Percentiles rank a stretch among this genome's conserved stretches.
These are phyloP conservation scores for Croton laevigatus DNA, from an alignment of 441 rosid genomes.

Conservation along the genomic window DNA sequence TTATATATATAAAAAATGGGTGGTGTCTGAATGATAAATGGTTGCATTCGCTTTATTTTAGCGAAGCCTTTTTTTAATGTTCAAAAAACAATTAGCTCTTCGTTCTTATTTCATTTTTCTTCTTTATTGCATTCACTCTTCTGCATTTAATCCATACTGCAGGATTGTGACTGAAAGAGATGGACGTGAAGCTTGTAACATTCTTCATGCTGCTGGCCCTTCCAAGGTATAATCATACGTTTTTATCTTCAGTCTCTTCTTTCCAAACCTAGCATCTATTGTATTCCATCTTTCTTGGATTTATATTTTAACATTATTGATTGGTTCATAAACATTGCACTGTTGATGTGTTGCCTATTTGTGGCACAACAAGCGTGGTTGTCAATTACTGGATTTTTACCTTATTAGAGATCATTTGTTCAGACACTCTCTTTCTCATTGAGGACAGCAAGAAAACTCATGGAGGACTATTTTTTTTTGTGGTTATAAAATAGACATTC, in stretches of 20 bases:
- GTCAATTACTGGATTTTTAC: not conserved
- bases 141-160: constrained; percentile 19
- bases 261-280: not conserved
- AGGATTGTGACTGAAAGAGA: constrained; percentile 83
- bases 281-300: constrained; percentile 1
- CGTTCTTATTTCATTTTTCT: not conserved
- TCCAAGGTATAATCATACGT: constrained; percentile 52
- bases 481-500: not conserved
- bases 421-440: not conserved
- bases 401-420: not conserved
- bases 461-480: not conserved
- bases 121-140: not conserved
- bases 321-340: not conserved
- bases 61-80: constrained; percentile 5
- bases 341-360: not conserved
- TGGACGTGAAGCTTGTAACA: constrained; percentile 89
- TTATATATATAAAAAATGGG: not conserved
- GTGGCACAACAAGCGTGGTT: not conserved
- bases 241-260: constrained; percentile 21
- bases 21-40: not conserved
- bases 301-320: not conserved
- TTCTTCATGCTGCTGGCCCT: constrained; percentile 95
- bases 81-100: not conserved
- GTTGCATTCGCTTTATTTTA: not conserved
- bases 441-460: not conserved